Evolutionary conservation across 2,329 filamentous ascomycete species (phyloP).

Genomic region (Cladophialophora immunda): DNA sequence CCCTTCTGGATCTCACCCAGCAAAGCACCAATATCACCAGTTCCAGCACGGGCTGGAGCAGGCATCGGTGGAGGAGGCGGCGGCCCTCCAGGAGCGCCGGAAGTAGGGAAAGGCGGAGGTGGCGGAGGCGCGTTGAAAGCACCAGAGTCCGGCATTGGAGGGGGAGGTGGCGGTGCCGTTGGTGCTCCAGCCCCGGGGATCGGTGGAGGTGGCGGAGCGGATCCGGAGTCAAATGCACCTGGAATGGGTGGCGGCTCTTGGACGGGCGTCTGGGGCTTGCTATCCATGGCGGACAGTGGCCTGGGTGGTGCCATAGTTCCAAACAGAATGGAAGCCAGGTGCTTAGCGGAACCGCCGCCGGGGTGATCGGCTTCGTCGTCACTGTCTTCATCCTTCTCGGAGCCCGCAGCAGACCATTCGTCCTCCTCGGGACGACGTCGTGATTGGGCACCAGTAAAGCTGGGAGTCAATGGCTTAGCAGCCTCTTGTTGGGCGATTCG

Average conservation of each 20-base stretch:
- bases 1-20: constrained; percentile 85
- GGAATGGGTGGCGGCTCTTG: constrained; percentile 59
- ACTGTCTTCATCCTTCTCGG: constrained; percentile 75
- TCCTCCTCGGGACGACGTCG: constrained; percentile 71
- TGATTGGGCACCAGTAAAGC: constrained; percentile 56
- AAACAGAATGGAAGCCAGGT: constrained; percentile 93
- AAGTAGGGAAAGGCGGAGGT: constrained; percentile 49
- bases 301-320: constrained; percentile 95
- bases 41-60: constrained; percentile 44
- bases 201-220: constrained; percentile 39
- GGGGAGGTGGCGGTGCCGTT: constrained; percentile 45
- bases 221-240: constrained; percentile 46
- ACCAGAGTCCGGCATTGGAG: constrained; percentile 48
- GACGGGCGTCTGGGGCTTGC: constrained; percentile 56
- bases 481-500: constrained; percentile 71
- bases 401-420: constrained; percentile 84
- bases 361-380: constrained; percentile 78
- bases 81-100: constrained; percentile 49
- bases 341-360: constrained; percentile 83
- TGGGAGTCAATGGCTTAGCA: constrained; percentile 60
- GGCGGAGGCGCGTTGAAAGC: constrained; percentile 57
- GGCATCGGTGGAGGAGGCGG: constrained; percentile 52
- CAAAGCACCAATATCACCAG: constrained; percentile 66
- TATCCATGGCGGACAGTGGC: constrained; percentile 77
- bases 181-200: constrained; percentile 45